A percentile compares a stretch with the other conserved stretches of the same genome.
Evolutionary conservation across 768 basidiomycete species (phyloP).

Genomic region (Psilocybe sp.): DNA sequence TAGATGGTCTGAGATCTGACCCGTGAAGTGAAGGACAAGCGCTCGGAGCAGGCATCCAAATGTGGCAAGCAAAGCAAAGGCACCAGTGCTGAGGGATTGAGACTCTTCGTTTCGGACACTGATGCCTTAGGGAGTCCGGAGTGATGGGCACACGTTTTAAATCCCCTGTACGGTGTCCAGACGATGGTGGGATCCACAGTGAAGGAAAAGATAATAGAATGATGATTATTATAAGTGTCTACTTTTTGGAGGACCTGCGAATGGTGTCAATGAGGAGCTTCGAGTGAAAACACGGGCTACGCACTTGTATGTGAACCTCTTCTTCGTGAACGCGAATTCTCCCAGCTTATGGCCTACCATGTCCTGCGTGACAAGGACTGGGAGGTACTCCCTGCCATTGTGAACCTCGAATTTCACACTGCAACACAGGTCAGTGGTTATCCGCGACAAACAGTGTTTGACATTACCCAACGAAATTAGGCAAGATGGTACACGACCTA

Average conservation of each 20-base stretch:
- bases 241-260: conserved; percentile 17
- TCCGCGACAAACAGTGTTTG: neutral
- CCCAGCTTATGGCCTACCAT: conserved; percentile 99
- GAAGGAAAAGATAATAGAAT: neutral
- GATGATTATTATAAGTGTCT: neutral
- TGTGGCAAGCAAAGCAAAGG: no score
- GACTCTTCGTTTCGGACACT: no score
- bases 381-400: conserved; percentile 88
- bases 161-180: no score
- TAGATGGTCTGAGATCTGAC: no score
- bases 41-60: no score
- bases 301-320: conserved; percentile 82
- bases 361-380: conserved; percentile 87
- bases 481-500: conserved; percentile 87
- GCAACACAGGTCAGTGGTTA: neutral
- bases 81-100: no score
- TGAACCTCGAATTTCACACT: conserved; percentile 91
- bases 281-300: conserved; percentile 26
- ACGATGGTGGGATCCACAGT: no score
- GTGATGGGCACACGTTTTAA: neutral
- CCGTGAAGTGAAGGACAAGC: no score
- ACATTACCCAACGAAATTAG: conserved; percentile 90
- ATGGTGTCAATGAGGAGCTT: neutral
- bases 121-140: neutral
- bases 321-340: conserved; percentile 90